Base-by-base conservation (phyloP, 306 rosid species). In the Sicyos baderoa region DNA sequence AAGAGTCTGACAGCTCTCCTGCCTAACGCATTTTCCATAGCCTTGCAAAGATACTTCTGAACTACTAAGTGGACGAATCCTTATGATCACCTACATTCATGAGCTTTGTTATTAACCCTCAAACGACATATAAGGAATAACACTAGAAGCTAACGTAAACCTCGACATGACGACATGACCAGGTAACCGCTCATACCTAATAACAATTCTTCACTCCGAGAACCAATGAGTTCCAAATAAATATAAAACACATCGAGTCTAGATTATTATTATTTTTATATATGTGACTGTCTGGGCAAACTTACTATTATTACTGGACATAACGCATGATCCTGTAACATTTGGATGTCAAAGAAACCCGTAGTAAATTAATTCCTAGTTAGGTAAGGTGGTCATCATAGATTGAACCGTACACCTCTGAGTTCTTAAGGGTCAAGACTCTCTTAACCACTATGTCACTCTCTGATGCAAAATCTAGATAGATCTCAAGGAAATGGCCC, bases 11-110 rank as follows among this genome's bases (percentile, higher is more conserved):
- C 59, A 77, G 82, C 88, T 90, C 80, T 93, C 97, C 71, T 90
- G 99, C 80, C 76, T 88, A 70, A 88, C 68, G 17, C 99, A 93
- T 72, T 88, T 93, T n/a, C 75, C 77, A 64, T 82, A 61, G 51
- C 99, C 99, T 90, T 93, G 99, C 76, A 88, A 53, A 2, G 99
- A 90, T 72, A 93, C 72, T 72, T 93, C 99, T 9, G 84, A 37
- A 53, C 74, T 85, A 81, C 91, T 93, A 54, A 88, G 95, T 37
- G 99, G 99, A 18, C 99, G 97, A 81, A 88, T 77, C 78, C 99
- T 86, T 72, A 93, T 93, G 54, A 93, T 88, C 81, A 93, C 99
- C 99, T 93, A 29, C 56, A 79, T 63, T 10, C 53, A 7, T 35
- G 21, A 51, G 73, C 57, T 5, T n/a, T 10, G 18, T 7, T 23